Base-by-base conservation (phyloP, 2,329 filamentous ascomycete genomes). In the Beauveria caledonica region DNA sequence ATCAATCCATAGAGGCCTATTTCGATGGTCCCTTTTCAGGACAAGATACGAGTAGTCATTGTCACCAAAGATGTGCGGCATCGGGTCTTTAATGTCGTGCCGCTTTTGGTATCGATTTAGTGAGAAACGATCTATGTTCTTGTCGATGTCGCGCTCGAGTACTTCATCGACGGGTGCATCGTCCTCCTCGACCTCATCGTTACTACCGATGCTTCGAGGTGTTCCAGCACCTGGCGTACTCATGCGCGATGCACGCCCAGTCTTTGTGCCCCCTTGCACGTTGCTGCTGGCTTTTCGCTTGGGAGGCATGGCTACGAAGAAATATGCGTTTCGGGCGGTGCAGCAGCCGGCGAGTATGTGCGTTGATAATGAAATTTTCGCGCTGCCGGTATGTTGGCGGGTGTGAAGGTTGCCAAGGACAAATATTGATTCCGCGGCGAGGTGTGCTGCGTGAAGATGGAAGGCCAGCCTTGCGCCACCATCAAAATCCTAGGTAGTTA, bases 1-100 rank as follows among this genome's bases (percentile, higher is more conserved):
- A 70, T 96, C 90, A 65, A 96, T 91, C 89, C 90, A 96, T 62
- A 96, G 78, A 5, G 92, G 92, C 8, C 92, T 86, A 68, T 89
- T 88, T 61, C 85, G 82, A 76, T 93, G 90, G 72, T 96, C 91
- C 0, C 86, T 82, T 73, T 96, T 96, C 64, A 96, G 78, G n/a
- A 81, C 76, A 19, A 95, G 80, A 63, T 86, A 86, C 27, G 88
- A 90, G 70, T 92, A 94, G 73, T 99, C 92, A 72, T 77, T 68
- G 68, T 77, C 68, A 68, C 76, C 69, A 72, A 80, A 76, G 68
- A 80, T 74, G 69, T 77, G 69, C 63, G 76, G 72, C 62, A 80
- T 70, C 66, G 78, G 72, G 65, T 79, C 77, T 67, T 70, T 75
- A 66, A 71, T 70, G 59, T 69, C 67, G 61, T 76, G 73, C 65